phyloP scores from a whole-genome alignment of 2,329 filamentous ascomycete species.

The Trichophyton mentagrophytes region DNA sequence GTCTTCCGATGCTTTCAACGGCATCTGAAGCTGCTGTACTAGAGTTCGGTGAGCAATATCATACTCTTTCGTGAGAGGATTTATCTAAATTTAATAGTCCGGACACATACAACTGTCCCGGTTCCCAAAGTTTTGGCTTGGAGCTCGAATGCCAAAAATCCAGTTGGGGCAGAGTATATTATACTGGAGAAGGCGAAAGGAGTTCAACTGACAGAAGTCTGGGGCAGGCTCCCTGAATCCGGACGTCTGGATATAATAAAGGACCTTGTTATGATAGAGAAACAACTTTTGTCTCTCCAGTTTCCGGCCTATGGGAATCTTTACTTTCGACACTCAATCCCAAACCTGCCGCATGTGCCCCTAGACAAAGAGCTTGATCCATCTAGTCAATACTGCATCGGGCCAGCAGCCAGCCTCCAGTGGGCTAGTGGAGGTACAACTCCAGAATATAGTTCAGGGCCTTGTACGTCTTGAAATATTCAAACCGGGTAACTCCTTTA shows the following conservation, averaged over 20 bases:
- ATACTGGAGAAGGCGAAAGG: conserved; percentile 22
- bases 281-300: conserved; percentile 14
- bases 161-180: conserved; percentile 17
- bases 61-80: background rate
- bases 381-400: background rate
- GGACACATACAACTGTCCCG: conserved; percentile 11
- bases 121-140: conserved; percentile 10
- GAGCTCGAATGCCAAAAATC: conserved; percentile 14
- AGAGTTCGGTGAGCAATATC: conserved; percentile 15
- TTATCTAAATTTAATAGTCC: conserved; percentile 8
- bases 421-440: background rate
- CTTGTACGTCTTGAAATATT: background rate
- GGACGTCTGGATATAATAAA: conserved; percentile 16
- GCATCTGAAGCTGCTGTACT: conserved; percentile 22
- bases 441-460: background rate
- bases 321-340: conserved; percentile 17
- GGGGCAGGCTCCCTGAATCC: conserved; percentile 8
- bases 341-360: conserved; percentile 16
- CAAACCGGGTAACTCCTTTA: background rate
- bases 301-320: conserved; percentile 18
- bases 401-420: conserved; percentile 10
- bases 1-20: conserved; percentile 19
- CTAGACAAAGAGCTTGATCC: conserved; percentile 16
- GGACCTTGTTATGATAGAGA: conserved; percentile 15
- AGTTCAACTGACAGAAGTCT: conserved; percentile 18